These are phyloP conservation scores for Globisporangium paddicum DNA, from an alignment of 352 stramenopile genomes.

Conservation along the genomic window DNA sequence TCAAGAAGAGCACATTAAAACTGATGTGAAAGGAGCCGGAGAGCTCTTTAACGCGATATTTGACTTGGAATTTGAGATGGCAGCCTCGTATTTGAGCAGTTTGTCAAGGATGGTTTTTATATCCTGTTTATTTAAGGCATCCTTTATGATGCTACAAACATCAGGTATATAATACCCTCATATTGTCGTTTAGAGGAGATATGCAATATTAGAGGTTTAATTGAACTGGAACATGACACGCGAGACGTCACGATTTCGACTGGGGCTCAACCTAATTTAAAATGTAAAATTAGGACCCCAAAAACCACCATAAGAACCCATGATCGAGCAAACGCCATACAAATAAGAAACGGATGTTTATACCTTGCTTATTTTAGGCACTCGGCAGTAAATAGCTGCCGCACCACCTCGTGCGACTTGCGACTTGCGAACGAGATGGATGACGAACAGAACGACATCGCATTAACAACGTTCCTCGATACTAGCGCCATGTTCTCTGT, in stretches of 20 bases:
- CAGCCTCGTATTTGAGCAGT: background rate
- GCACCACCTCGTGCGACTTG: background rate
- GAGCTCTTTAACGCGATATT: background rate
- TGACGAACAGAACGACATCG: background rate
- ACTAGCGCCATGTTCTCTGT: background rate
- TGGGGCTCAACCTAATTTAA: too few species aligned
- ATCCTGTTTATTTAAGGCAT: background rate
- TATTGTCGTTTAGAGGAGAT: background rate
- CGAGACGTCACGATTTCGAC: conserved; percentile 10
- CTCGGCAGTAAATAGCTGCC: too few species aligned
- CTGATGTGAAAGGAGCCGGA: background rate
- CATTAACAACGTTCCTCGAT: background rate
- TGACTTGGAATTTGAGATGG: conserved; percentile 6
- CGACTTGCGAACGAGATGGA: background rate
- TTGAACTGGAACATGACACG: background rate
- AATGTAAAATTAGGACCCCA: too few species aligned
- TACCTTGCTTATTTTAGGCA: too few species aligned
- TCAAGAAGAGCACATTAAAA: background rate
- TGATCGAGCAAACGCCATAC: too few species aligned
- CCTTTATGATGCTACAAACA: background rate
- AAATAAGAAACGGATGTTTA: too few species aligned
- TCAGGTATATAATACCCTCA: background rate
- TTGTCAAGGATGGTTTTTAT: background rate
- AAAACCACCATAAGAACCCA: too few species aligned
- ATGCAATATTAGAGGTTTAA: background rate